Base-by-base conservation (phyloP, 2,329 filamentous ascomycete species). In the Ustilaginoidea virens region DNA sequence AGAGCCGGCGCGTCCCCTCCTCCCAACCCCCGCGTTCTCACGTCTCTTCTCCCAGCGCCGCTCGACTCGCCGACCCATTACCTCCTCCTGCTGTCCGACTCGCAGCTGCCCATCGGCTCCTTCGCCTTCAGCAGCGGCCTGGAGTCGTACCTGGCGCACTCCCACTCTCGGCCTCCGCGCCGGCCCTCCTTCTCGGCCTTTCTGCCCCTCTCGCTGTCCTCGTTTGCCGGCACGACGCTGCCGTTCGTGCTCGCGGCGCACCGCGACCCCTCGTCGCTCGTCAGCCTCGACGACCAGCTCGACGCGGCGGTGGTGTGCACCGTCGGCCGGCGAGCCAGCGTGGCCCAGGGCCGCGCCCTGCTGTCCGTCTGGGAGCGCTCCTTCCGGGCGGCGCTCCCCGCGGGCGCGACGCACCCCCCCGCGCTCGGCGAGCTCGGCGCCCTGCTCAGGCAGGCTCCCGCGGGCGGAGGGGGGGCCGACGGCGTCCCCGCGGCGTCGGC, bases 71-170 rank as follows among this genome's bases (percentile, higher is more conserved):
- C 49, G 6, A 45, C 45, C 18, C 81, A 87, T 52, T 75, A 78
- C 39, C 68, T 85, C 21, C 69, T 87, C 18, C 63, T 90, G 4
- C 72, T 87, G 27, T 72, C 81, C 27, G 81, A 90, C 58, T 86
- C 81, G 2, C 79, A 80, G 10, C 69, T 90, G 3, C 81, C 81
- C 1, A 63, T 90, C 0, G 81, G 81, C 33, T 82, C 80, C n/a
- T 90, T 90, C 55, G 81, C 81, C 43, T 90, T 87, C 58, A 81
- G 74, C 58, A 79, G 72, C 40, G 80, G 80, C 3, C 66, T 90
- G 11, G 81, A 90, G 55, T 87, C 80, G 23, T 87, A 78, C 50
- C 70, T 86, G 12, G 75, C 77, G 4, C 81, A 90, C 57, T 61
- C 61, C 39, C 31, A 5, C 12, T 9, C 22, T 3, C 10, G 9